These are phyloP conservation scores for Pestalotiopsis sp. DNA, from an alignment of 2,329 filamentous ascomycete species.

Conservation along the genomic window DNA sequence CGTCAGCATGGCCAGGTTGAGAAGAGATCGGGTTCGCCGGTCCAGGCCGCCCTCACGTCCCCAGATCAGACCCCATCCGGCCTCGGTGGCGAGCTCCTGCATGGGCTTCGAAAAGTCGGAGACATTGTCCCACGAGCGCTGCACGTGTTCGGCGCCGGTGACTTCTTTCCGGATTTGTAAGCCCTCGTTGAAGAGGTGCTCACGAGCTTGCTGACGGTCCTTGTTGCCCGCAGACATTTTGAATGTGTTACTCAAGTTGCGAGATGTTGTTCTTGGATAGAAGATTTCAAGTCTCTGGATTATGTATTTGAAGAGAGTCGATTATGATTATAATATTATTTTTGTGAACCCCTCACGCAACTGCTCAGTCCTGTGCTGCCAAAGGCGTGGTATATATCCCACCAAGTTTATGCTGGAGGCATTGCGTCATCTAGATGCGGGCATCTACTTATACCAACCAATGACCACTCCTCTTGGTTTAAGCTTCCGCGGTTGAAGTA, in stretches of 20 bases:
- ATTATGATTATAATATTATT: not conserved
- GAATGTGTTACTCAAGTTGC: not conserved
- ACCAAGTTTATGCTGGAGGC: not conserved
- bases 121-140: constrained; percentile 9
- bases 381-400: not conserved
- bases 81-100: constrained; percentile 11
- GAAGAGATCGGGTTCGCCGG: constrained; percentile 5
- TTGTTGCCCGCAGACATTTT: constrained; percentile 4
- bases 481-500: not conserved
- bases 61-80: constrained; percentile 11
- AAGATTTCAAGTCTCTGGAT: not conserved
- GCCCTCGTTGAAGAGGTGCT: constrained; percentile 8
- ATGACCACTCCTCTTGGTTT: not conserved
- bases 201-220: not conserved
- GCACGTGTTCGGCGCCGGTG: constrained; percentile 7
- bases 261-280: not conserved
- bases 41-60: constrained; percentile 1
- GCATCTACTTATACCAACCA: not conserved
- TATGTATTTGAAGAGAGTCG: not conserved
- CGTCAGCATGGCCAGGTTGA: constrained; percentile 9
- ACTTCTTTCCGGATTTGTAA: constrained; percentile 5
- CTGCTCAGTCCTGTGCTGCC: not conserved
- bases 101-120: constrained; percentile 9
- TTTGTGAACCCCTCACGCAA: not conserved
- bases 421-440: not conserved